Evolutionary conservation across 139 green algal species (phyloP).

Genomic region (Pleodorina starrii): DNA sequence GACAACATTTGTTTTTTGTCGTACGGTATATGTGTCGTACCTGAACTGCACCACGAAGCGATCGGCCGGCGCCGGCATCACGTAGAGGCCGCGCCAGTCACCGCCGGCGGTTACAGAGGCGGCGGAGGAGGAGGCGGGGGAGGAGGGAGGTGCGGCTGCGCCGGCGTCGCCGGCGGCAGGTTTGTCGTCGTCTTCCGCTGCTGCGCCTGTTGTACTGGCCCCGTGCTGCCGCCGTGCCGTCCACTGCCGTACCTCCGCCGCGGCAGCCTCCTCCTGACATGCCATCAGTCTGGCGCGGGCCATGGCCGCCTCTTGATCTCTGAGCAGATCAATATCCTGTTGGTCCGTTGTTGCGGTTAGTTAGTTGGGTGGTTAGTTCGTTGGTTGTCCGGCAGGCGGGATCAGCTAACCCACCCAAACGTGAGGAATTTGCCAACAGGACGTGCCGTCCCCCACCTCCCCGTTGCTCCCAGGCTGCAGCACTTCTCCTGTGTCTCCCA

Average conservation of each 20-base stretch:
- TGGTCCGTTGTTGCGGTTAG: neutral
- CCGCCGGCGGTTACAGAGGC: neutral
- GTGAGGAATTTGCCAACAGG: neutral
- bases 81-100: neutral
- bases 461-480: neutral
- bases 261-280: neutral
- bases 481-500: neutral
- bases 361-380: no score
- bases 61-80: conserved; percentile 22
- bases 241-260: neutral
- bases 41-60: conserved; percentile 33
- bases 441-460: neutral
- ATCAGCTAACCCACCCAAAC: neutral
- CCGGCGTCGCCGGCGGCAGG: neutral
- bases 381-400: no score
- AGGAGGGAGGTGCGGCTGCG: neutral
- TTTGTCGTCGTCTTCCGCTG: neutral
- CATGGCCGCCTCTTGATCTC: conserved; percentile 33
- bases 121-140: neutral
- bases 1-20: neutral
- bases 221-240: neutral
- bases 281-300: neutral
- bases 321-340: conserved; percentile 40
- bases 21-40: neutral
- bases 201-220: neutral